Percentiles rank a stretch among this genome's conserved stretches.
phyloP scores from a whole-genome alignment of 306 rosid species.

The Malus orientalis region DNA sequence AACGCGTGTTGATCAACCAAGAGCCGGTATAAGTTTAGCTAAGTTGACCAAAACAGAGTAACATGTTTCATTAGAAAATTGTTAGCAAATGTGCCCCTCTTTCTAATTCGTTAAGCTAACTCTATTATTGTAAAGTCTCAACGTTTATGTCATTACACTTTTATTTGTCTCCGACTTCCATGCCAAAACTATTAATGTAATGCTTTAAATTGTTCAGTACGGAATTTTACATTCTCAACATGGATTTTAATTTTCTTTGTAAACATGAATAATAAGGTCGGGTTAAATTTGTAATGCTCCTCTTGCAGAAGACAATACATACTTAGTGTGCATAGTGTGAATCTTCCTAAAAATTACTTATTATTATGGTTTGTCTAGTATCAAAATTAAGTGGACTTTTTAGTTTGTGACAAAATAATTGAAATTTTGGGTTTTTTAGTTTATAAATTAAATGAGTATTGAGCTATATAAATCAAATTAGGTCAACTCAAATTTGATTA shows the following conservation, averaged over 20 bases:
- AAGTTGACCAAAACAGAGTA: too few species aligned
- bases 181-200: too few species aligned
- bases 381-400: neutral
- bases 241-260: neutral
- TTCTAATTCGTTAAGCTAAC: accelerated
- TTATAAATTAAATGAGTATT: neutral
- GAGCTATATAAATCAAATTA: too few species aligned
- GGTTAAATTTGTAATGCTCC: too few species aligned
- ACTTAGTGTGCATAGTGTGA: neutral
- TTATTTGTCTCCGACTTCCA: accelerated
- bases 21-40: too few species aligned
- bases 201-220: too few species aligned
- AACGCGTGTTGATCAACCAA: neutral
- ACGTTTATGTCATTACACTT: neutral
- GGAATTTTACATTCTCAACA: neutral
- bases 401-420: neutral
- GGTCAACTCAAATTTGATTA: neutral
- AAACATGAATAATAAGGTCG: neutral
- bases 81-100: too few species aligned
- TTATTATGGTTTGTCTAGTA: neutral
- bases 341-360: neutral
- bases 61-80: too few species aligned
- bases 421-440: neutral
- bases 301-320: too few species aligned
- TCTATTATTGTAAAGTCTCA: too few species aligned